Conservation (phyloP, 2,329 filamentous ascomycete species). For the Cordyceps cateniannulata region DNA sequence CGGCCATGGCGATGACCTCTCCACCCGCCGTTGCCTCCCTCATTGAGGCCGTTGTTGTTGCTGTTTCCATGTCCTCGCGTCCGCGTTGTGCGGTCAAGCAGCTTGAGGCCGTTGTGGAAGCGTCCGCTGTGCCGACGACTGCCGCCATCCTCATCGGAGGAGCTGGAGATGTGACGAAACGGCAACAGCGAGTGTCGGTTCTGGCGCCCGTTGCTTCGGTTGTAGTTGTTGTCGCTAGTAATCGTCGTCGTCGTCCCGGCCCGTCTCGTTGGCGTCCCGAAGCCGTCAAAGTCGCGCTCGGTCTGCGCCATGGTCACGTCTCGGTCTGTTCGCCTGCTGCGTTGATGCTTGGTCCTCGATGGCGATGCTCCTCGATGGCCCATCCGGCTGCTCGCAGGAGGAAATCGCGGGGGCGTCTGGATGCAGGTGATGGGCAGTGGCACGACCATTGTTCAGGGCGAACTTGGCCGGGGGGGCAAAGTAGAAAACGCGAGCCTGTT, state of each 20-base stretch:
- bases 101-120: conserved; percentile 5
- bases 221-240: background rate
- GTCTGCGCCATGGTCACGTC: background rate
- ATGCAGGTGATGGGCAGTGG: background rate
- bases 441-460: background rate
- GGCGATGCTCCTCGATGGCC: background rate
- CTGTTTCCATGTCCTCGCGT: background rate
- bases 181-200: conserved; percentile 5
- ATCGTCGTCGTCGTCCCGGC: conserved; percentile 5
- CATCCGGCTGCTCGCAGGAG: background rate
- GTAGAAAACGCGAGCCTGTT: background rate
- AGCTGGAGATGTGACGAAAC: conserved; percentile 4
- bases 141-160: conserved; percentile 5
- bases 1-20: background rate
- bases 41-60: background rate
- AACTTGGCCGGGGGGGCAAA: background rate
- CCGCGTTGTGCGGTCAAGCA: conserved; percentile 5
- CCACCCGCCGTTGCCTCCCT: background rate
- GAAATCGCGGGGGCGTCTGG: background rate
- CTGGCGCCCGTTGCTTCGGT: background rate
- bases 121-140: background rate
- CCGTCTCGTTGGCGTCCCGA: background rate
- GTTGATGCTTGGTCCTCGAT: background rate
- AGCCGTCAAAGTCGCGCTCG: background rate
- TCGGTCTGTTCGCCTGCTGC: background rate